Conservation (phyloP, 2,329 filamentous ascomycete species). For the Lachnum nothofagi region DNA sequence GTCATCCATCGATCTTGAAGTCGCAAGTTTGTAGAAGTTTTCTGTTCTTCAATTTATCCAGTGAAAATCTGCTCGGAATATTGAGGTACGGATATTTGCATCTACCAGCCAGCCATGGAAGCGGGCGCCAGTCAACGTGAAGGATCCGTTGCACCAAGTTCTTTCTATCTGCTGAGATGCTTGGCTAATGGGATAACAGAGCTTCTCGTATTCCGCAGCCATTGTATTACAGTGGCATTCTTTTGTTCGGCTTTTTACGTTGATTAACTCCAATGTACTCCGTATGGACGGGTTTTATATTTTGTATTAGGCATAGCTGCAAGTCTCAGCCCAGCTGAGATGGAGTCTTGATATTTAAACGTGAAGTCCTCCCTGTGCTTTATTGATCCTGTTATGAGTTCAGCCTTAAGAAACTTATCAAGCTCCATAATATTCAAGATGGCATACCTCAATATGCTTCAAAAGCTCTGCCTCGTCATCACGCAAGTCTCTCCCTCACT, state of each 20-base stretch:
- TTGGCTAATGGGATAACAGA: no score
- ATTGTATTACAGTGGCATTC: no score
- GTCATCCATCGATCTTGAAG: no score
- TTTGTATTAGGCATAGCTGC: no score
- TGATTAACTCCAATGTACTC: no score
- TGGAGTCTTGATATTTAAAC: no score
- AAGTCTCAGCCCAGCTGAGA: no score
- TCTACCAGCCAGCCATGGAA: not conserved
- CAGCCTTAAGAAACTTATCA: not conserved
- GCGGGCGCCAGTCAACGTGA: no score
- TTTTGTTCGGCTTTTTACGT: no score
- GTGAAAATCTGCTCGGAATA: not conserved
- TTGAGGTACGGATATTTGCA: not conserved
- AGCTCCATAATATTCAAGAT: not conserved
- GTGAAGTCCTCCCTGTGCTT: not conserved
- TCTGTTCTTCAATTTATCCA: not conserved
- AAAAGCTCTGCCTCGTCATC: not conserved
- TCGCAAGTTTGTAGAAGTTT: not conserved
- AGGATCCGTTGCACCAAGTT: not conserved
- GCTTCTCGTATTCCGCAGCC: no score
- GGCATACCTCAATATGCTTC: not conserved
- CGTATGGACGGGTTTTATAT: no score
- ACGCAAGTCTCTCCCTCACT: not conserved
- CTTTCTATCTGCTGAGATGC: no score
- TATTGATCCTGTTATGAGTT: slow-evolving; percentile 3